A percentile compares a stretch with the other conserved stretches of the same genome.
These are phyloP conservation scores for Citrus sinensis DNA, from an alignment of 345 rosid species.

Conservation along the genomic window DVS_A1.0 CM039169.1:22789001-22789500, in stretches of 20 bases:
- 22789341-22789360: background rate
- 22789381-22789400: background rate
- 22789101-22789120: too few species aligned
- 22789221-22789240: rapidly evolving
- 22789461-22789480: background rate
- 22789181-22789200: too few species aligned
- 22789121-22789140: too few species aligned
- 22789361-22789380: background rate
- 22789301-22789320: background rate
- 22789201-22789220: rapidly evolving
- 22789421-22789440: background rate
- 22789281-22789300: too few species aligned
- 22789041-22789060: too few species aligned
- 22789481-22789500: background rate
- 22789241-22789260: too few species aligned
- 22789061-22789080: too few species aligned
- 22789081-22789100: too few species aligned
- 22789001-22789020: too few species aligned
- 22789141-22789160: too few species aligned
- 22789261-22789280: too few species aligned
- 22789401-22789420: background rate
- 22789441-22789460: background rate
- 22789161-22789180: rapidly evolving
- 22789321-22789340: background rate
- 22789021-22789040: too few species aligned